Conservation (phyloP, 495 filamentous ascomycete genomes). For the Articulospora tetracladia region DNA sequence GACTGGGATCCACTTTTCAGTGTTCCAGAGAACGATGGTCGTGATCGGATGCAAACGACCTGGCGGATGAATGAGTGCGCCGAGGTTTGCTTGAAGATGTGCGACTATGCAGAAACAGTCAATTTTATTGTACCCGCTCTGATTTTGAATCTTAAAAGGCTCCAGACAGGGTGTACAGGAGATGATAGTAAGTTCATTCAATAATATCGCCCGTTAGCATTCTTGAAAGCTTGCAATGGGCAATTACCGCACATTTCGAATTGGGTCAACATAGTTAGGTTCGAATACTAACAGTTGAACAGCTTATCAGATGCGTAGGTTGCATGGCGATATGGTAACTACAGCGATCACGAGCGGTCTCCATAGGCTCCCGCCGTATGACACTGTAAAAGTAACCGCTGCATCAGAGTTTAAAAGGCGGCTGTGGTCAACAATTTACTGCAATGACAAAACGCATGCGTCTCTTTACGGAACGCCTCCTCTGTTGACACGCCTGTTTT, state of each 20-base stretch:
- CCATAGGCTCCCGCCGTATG: conserved; percentile 19
- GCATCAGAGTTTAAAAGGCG: conserved; percentile 18
- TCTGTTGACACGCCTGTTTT: conserved; percentile 16
- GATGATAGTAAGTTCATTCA: conserved; percentile 16
- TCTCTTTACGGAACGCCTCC: conserved; percentile 22
- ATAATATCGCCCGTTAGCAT: neutral
- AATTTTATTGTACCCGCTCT: conserved; percentile 17
- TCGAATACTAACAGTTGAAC: neutral
- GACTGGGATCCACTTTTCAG: conserved; percentile 20
- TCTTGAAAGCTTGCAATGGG: too few relatives aligned
- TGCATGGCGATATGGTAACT: conserved; percentile 18
- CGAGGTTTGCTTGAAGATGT: conserved; percentile 21
- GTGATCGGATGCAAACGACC: conserved; percentile 13
- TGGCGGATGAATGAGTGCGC: conserved; percentile 23
- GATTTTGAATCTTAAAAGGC: conserved; percentile 6
- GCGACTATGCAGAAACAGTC: conserved; percentile 16
- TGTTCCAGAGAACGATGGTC: conserved; percentile 8
- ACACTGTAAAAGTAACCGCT: conserved; percentile 12
- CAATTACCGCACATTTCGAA: too few relatives aligned
- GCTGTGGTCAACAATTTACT: conserved; percentile 17
- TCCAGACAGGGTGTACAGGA: conserved; percentile 15
- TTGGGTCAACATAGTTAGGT: neutral
- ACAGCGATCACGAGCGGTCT: conserved; percentile 19
- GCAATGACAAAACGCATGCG: conserved; percentile 17
- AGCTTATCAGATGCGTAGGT: conserved; percentile 18